Evolutionary conservation across 2,329 filamentous ascomycete genomes (phyloP).

Genomic region (Elsinoe batatas): DNA sequence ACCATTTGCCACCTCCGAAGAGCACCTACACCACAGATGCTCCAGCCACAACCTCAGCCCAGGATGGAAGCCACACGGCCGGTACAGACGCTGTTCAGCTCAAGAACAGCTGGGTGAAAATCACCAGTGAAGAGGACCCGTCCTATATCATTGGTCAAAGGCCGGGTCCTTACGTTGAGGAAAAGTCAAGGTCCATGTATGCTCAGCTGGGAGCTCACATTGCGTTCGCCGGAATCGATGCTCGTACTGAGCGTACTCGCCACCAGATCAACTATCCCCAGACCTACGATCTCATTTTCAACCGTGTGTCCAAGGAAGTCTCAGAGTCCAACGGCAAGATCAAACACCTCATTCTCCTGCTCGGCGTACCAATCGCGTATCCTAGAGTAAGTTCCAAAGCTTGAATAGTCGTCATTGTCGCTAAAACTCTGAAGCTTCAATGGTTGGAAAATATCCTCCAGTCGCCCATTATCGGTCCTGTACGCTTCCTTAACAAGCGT

Average conservation of each 20-base stretch:
- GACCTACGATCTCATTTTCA: conserved; percentile 52
- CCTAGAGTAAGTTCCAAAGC: too few species aligned
- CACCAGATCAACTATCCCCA: conserved; percentile 82
- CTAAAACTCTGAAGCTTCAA: too few species aligned
- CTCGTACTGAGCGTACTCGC: conserved; percentile 65
- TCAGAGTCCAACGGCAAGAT: conserved; percentile 42
- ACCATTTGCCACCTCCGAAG: conserved; percentile 72
- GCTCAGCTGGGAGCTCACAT: conserved; percentile 56
- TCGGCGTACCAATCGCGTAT: conserved; percentile 64
- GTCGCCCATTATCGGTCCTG: conserved; percentile 76
- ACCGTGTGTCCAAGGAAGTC: conserved; percentile 44
- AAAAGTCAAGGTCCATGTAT: conserved; percentile 51
- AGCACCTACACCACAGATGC: conserved; percentile 78
- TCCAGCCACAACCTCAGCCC: conserved; percentile 41
- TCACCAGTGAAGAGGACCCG: conserved; percentile 48
- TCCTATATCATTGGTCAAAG: conserved; percentile 71
- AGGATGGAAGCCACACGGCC: conserved; percentile 31
- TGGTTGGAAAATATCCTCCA: conserved; percentile 88
- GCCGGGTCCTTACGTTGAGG: conserved; percentile 58
- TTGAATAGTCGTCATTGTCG: too few species aligned
- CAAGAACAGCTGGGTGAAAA: conserved; percentile 61
- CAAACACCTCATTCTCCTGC: conserved; percentile 52
- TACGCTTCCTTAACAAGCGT: conserved; percentile 81
- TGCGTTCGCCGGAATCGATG: conserved; percentile 51
- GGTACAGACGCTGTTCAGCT: conserved; percentile 62